Percentiles rank a stretch among this genome's conserved stretches.
Conservation (phyloP, 192 early-diverging fungal genomes). For the Backusella psychrophila region DNA sequence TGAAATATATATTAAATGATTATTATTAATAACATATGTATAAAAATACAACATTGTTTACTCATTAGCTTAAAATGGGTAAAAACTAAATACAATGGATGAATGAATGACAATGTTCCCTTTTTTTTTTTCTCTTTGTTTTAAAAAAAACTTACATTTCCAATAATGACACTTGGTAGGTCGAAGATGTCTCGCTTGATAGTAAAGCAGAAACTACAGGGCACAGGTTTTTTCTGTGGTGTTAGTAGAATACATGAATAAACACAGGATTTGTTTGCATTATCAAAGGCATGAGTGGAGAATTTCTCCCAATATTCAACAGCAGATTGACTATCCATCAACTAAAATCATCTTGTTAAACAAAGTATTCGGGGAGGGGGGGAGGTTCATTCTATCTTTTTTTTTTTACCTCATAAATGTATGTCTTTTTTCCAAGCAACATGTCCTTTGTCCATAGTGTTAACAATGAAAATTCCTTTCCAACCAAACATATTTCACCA, state of each 20-base stretch:
- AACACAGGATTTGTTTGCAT: slow-evolving; percentile 86
- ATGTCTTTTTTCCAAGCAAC: slow-evolving; percentile 74
- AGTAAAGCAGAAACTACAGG: slow-evolving; percentile 93
- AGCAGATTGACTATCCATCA: slow-evolving; percentile 92
- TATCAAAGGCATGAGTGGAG: slow-evolving; percentile 89
- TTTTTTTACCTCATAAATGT: slow-evolving; percentile 69
- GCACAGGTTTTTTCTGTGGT: slow-evolving; percentile 66
- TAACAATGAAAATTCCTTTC: slow-evolving; percentile 93
- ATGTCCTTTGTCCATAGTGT: slow-evolving; percentile 89
- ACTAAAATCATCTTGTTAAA: slow-evolving; percentile 36
- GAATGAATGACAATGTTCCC: neutral
- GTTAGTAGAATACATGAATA: slow-evolving; percentile 81
- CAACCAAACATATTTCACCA: slow-evolving; percentile 92
- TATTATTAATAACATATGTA: neutral
- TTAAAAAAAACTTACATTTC: slow-evolving; percentile 54
- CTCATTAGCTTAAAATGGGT: slow-evolving; percentile 18
- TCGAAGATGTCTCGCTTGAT: slow-evolving; percentile 98
- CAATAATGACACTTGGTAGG: slow-evolving; percentile 85
- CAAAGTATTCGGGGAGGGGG: neutral
- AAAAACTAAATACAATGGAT: slow-evolving; percentile 15
- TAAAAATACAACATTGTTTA: neutral
- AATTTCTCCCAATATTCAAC: slow-evolving; percentile 97
- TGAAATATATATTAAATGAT: neutral
- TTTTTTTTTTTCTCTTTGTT: too few species aligned
- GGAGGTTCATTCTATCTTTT: neutral